Base-by-base conservation (phyloP, 139 green algal genomes). In the Nannochloris sp. region DNA sequence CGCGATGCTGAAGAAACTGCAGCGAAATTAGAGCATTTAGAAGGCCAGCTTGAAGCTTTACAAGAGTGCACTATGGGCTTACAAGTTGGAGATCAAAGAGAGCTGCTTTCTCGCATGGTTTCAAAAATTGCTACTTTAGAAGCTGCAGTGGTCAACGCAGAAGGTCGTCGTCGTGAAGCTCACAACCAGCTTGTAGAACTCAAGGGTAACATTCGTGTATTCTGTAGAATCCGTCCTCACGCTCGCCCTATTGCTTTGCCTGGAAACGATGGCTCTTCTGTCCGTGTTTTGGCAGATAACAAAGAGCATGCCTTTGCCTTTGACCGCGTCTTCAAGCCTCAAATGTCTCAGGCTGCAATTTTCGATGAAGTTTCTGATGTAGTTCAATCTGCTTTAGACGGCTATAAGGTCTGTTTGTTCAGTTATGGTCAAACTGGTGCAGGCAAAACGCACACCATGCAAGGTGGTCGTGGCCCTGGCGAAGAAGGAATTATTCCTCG, bases 371-470 rank as follows among this genome's bases (percentile, higher is more conserved):
- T 98, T 13, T 84, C 78, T 8, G 84, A 96, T 73, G 82, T 99
- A 33, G 89, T 99, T 47, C 93, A 98, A 72, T 85, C 60, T 15
- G 93, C 93, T 2, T 77, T 99, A 29, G 93, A 99, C 69, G 93
- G 93, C 62, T 98, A 92, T 81, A 86, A 96, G 72, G 92, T 97
- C 86, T 98, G 93, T 85, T 80, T 98, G 23, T 98, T 98, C 73
- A 88, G 74, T 37, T 98, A 98, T 73, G 93, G 93, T 30, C 93
- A 98, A 83, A 98, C 93, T 8, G 93, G 93, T 4, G 88, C 87
- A 0, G 93, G 93, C 44, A 98, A 98, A 81, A 98, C 93, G 5
- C 84, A 96, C 87, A 98, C 93, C 4, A 98, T 98, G 93, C 83
- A 91, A 58, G 89, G 82, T n/a, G 61, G 61, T n/a, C 23, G 35